Evolutionary conservation across 2,329 filamentous ascomycete species (phyloP), one percentile per base, ranked within the genome.

Genomic region (Tolypocladium sp.): DNA sequence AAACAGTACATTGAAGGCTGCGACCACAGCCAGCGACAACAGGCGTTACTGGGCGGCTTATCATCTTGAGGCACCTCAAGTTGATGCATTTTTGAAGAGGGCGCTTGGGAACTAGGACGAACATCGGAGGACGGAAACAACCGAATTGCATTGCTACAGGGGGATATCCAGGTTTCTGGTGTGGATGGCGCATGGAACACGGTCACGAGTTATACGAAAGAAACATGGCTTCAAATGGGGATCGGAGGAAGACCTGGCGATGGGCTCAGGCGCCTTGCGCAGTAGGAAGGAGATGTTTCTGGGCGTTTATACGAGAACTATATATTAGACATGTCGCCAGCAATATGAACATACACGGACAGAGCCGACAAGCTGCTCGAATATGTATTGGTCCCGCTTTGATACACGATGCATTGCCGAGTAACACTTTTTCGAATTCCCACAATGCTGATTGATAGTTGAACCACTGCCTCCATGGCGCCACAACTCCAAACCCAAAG

Each of bases 401-500:
- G 20, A 13, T 35, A 27, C 49, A n/a, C 27, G 8, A 52, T 52
- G 25, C 46, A 35, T 35, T 35, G 17, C 30, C 30, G 22, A 33
- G 2, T 22, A 12, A 22, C 5, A 22, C 49, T 35, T 35, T 22
- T 7, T 35, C 13, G 20, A 22, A 52, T 13, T 35, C 49, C 49
- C 49, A 35, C 10, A n/a, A 52, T 37, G 49, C 30, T 35, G 20
- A 35, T 35, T 35, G 30, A 52, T 35, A 22, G 17, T 52, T 35
- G 30, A 52, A 52, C 30, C 49, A 35, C 27, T 35, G 49, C 38
- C 51, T 35, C 49, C 12, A 33, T 30, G 49, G 53, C 59, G 60
- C 56, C 49, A 15, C 56, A 57, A 56, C 67, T 71, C 68, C 67
- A 58, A 61, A 59, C 62, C 60, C 63, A 61, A 56, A 62, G 65